phyloP scores from a whole-genome alignment of 495 filamentous ascomycete genomes.

The Hypoxylon rickii region DNA sequence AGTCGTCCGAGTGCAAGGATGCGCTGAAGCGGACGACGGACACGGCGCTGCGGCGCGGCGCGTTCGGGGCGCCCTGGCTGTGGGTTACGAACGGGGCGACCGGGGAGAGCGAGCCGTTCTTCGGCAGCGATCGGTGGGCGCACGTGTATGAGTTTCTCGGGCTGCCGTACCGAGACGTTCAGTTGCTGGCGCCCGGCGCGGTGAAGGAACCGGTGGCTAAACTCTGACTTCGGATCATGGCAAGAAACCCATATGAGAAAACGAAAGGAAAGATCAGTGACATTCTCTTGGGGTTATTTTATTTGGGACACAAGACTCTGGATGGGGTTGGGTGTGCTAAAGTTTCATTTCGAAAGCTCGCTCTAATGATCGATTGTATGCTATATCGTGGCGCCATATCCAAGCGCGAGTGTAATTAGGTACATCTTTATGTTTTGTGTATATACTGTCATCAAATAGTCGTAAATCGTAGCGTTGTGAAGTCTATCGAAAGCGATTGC shows the following conservation, averaged over 20 bases:
- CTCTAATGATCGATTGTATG: slow-evolving; percentile 17
- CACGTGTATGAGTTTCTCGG: slow-evolving; percentile 49
- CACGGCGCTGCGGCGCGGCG: slow-evolving; percentile 63
- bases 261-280: too few species aligned
- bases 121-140: slow-evolving; percentile 72
- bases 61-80: slow-evolving; percentile 78
- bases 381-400: slow-evolving; percentile 19
- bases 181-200: slow-evolving; percentile 35
- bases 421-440: slow-evolving; percentile 1
- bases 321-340: too few species aligned
- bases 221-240: not conserved
- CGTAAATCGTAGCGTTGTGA: slow-evolving; percentile 28
- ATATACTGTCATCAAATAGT: slow-evolving; percentile 21
- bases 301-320: too few species aligned
- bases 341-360: not conserved
- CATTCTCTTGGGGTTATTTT: not conserved
- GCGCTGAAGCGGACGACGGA: slow-evolving; percentile 61
- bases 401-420: slow-evolving; percentile 7
- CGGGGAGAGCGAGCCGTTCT: slow-evolving; percentile 69
- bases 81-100: slow-evolving; percentile 62
- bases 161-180: slow-evolving; percentile 43
- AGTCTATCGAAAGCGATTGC: slow-evolving; percentile 11
- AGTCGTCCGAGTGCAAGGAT: slow-evolving; percentile 60
- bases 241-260: too few species aligned
- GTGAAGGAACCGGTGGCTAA: slow-evolving; percentile 2